Percentiles rank a stretch among this genome's conserved stretches.
Evolutionary conservation across 75 land plant species (phyloP).

Genomic region (Selaginella tamariscina): DNA sequence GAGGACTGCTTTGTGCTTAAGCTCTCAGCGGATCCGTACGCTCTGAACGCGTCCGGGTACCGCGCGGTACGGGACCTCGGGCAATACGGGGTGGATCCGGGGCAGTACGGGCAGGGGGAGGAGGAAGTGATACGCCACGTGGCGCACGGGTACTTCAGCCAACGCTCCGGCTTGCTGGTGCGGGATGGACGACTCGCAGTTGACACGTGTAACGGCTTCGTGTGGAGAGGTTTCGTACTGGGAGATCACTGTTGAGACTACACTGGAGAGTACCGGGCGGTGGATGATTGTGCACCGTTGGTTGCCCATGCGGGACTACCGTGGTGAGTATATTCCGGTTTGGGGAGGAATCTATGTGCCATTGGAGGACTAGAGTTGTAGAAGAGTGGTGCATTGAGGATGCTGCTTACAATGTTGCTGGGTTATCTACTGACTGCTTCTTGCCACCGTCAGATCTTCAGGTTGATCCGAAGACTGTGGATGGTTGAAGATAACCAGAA

Average conservation of each 20-base stretch:
- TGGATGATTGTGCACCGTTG: conserved; percentile 37
- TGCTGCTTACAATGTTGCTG: conserved; percentile 53
- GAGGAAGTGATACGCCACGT: conserved; percentile 61
- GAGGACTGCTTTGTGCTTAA: conserved; percentile 80
- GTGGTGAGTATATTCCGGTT: conserved; percentile 44
- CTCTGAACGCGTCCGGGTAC: conserved; percentile 41
- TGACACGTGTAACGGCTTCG: conserved; percentile 32
- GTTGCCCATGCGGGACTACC: conserved; percentile 56
- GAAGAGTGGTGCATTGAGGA: conserved; percentile 65
- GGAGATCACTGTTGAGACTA: conserved; percentile 59
- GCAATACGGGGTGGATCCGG: not conserved
- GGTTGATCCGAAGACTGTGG: too few relatives aligned
- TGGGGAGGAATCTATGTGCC: conserved; percentile 48
- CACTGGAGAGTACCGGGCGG: conserved; percentile 40
- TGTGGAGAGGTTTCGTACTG: conserved; percentile 38
- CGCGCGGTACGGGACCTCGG: conserved; percentile 13
- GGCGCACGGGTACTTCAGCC: conserved; percentile 74
- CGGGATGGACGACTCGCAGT: conserved; percentile 62
- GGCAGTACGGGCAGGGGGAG: too few relatives aligned
- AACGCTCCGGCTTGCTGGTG: conserved; percentile 52
- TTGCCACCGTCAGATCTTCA: too few relatives aligned
- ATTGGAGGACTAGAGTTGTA: conserved; percentile 46
- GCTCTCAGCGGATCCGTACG: conserved; percentile 42
- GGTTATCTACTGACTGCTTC: conserved; percentile 43
- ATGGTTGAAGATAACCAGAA: too few relatives aligned